These are phyloP conservation scores for Aspergillus bertholletiae DNA, from an alignment of 495 filamentous ascomycete genomes.

Conservation along the genomic window DNA sequence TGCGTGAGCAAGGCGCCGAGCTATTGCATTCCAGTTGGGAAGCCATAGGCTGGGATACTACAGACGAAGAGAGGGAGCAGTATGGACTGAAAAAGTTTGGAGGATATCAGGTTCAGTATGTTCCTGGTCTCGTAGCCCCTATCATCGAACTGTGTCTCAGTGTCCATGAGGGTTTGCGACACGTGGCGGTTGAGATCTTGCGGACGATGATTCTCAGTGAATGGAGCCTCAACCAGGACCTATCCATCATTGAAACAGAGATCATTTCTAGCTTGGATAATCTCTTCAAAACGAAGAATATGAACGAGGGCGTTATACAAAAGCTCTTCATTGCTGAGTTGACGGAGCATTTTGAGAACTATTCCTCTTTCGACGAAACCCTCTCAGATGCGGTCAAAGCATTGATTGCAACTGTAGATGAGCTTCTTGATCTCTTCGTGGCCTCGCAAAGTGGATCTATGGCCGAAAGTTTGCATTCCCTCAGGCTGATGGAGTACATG, in stretches of 20 bases:
- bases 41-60: constrained; percentile 95
- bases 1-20: constrained; percentile 85
- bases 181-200: constrained; percentile 86
- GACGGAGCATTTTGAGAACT: constrained; percentile 71
- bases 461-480: constrained; percentile 78
- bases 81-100: constrained; percentile 84
- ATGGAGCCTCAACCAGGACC: constrained; percentile 93
- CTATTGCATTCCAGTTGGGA: constrained; percentile 85
- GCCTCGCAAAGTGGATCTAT: constrained; percentile 84
- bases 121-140: constrained; percentile 83
- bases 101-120: constrained; percentile 97
- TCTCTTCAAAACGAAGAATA: constrained; percentile 83
- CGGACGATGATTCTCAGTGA: constrained; percentile 98
- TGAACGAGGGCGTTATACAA: constrained; percentile 85
- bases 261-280: constrained; percentile 92
- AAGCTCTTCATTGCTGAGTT: constrained; percentile 91
- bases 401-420: constrained; percentile 79
- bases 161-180: constrained; percentile 86
- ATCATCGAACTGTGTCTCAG: constrained; percentile 94
- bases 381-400: constrained; percentile 73
- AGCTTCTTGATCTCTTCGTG: constrained; percentile 85
- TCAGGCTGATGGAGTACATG: constrained; percentile 94
- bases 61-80: constrained; percentile 63
- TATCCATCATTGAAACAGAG: constrained; percentile 90
- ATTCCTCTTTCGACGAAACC: constrained; percentile 65